Percentiles rank a stretch among this genome's conserved stretches.
Evolutionary conservation across 495 filamentous ascomycete genomes (phyloP).

Genomic region (Saxophila tyrrhenica): DNA sequence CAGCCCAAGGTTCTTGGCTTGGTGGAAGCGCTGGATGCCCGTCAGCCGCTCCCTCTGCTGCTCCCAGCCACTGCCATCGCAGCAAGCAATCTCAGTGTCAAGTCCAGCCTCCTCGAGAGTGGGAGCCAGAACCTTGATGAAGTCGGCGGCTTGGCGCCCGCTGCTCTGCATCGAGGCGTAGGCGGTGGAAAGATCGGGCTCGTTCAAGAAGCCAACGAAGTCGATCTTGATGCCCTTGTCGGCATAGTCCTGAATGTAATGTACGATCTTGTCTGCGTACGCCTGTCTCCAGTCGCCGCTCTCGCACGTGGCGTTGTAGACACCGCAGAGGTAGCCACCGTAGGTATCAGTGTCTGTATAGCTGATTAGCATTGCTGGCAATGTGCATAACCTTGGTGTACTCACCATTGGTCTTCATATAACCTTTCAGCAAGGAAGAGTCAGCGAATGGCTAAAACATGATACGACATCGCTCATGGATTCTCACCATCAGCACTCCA

Average conservation of each 20-base stretch:
- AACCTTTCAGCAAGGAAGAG: no score
- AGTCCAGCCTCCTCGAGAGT: slow-evolving; percentile 32
- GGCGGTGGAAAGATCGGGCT: slow-evolving; percentile 36
- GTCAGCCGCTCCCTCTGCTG: slow-evolving; percentile 27
- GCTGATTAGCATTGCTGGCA: no score
- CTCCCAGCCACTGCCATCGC: slow-evolving; percentile 42
- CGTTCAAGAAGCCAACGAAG: slow-evolving; percentile 46
- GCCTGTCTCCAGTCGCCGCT: slow-evolving; percentile 35
- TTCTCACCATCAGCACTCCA: slow-evolving; percentile 43
- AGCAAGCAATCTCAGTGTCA: slow-evolving; percentile 36
- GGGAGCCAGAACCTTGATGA: slow-evolving; percentile 36
- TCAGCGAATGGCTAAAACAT: no score
- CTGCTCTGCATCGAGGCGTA: slow-evolving; percentile 39
- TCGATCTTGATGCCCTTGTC: slow-evolving; percentile 39
- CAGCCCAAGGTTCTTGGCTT: slow-evolving; percentile 30
- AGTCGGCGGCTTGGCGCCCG: slow-evolving; percentile 39
- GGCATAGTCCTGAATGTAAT: slow-evolving; percentile 41
- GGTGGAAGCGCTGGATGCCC: slow-evolving; percentile 33
- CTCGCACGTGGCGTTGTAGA: slow-evolving; percentile 34
- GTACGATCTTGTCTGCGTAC: slow-evolving; percentile 44
- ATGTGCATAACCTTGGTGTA: no score
- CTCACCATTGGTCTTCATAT: slow-evolving; percentile 40
- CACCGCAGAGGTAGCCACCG: slow-evolving; percentile 41
- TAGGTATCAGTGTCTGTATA: slow-evolving; percentile 30
- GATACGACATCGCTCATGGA: no score